phyloP scores from a whole-genome alignment of 805 yeast species.

The Teunomyces funiuensis region DNA sequence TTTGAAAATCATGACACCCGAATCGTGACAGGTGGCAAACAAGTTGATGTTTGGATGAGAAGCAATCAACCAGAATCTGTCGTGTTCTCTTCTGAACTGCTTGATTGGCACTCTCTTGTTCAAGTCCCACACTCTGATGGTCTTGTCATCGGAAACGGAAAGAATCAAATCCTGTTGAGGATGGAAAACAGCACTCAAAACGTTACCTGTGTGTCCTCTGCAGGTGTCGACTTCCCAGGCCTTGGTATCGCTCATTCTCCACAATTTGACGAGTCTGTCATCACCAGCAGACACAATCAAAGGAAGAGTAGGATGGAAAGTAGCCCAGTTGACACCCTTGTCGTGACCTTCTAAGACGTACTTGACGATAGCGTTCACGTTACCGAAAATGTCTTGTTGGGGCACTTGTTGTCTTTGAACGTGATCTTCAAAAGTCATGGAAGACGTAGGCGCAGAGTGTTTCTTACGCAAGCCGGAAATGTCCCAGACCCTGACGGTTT shows the following conservation, averaged over 20 bases:
- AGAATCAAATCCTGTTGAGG: constrained; percentile 89
- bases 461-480: constrained; percentile 91
- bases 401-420: constrained; percentile 62
- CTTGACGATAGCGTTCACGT: constrained; percentile 90
- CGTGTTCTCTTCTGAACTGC: constrained; percentile 90
- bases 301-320: constrained; percentile 96
- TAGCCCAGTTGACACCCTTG: constrained; percentile 97
- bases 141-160: constrained; percentile 94
- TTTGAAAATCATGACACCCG: constrained; percentile 97
- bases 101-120: constrained; percentile 91
- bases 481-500: constrained; percentile 99
- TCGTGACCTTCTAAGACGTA: constrained; percentile 97
- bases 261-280: constrained; percentile 89
- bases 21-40: constrained; percentile 95
- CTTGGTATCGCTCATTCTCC: constrained; percentile 97
- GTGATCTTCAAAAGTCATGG: constrained; percentile 58
- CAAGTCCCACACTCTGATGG: constrained; percentile 95
- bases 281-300: constrained; percentile 94
- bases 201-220: constrained; percentile 95
- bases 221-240: constrained; percentile 99
- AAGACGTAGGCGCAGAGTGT: constrained; percentile 75
- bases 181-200: constrained; percentile 85
- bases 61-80: constrained; percentile 90
- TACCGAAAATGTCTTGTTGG: constrained; percentile 92
- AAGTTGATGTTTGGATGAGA: constrained; percentile 88